phyloP scores from a whole-genome alignment of 345 rosid species.

The Kandelia obovata region DNA sequence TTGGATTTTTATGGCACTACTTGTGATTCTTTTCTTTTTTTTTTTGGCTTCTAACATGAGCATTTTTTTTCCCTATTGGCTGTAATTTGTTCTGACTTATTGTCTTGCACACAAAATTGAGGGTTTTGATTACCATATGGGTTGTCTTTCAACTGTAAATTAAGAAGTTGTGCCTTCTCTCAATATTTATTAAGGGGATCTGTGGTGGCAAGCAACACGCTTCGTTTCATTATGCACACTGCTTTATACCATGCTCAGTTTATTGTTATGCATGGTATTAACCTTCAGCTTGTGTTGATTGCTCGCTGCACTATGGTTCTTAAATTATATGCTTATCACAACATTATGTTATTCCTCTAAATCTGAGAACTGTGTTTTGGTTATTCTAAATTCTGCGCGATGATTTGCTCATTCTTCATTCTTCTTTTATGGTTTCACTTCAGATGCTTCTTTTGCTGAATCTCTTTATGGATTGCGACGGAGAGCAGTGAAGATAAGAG shows the following conservation, averaged over 20 bases:
- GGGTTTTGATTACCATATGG: not conserved
- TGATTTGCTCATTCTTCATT: not conserved
- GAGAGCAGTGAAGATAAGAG: slow-evolving; percentile 60
- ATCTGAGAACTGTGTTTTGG: not conserved
- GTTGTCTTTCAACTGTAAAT: not conserved
- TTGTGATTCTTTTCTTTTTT: no score
- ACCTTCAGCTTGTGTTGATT: not conserved
- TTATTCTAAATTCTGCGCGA: not conserved
- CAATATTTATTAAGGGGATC: not conserved
- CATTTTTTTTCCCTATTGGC: no score
- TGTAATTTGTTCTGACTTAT: no score
- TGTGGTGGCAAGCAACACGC: not conserved
- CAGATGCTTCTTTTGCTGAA: slow-evolving; percentile 97
- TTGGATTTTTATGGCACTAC: no score
- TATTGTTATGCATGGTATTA: not conserved
- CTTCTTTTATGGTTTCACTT: slow-evolving; percentile 16
- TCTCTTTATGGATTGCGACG: slow-evolving; percentile 95
- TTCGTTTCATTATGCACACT: not conserved
- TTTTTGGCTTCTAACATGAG: no score
- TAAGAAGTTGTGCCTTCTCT: not conserved
- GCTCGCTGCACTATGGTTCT: slow-evolving; percentile 2
- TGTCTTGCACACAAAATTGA: not conserved
- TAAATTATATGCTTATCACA: not conserved
- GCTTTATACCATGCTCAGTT: not conserved
- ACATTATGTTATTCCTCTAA: not conserved